Conservation (phyloP, 176 grass and related monocot species). For the Musa schizocarpa region DNA sequence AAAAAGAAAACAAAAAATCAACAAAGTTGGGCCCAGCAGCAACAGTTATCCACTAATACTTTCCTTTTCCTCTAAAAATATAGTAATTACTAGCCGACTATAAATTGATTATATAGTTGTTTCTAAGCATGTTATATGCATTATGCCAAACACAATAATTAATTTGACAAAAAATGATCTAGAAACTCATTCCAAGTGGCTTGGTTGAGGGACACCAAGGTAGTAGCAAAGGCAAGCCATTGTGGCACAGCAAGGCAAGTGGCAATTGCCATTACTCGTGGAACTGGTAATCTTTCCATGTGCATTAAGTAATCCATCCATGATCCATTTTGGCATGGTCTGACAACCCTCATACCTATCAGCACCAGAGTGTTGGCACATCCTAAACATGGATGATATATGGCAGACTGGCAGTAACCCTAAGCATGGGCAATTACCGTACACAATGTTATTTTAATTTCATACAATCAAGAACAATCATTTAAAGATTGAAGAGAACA, state of each 20-base stretch:
- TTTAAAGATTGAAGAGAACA: neutral
- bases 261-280: neutral
- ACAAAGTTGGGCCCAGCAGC: no score
- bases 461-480: neutral
- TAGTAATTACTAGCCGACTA: no score
- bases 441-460: neutral
- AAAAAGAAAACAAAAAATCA: no score
- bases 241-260: neutral
- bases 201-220: neutral
- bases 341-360: neutral
- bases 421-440: neutral
- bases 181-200: neutral
- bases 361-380: neutral
- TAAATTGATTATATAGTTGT: no score
- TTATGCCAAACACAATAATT: neutral
- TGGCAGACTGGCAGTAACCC: neutral
- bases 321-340: neutral
- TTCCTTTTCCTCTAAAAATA: no score
- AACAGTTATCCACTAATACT: no score
- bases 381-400: neutral
- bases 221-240: neutral
- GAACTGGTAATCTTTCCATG: neutral
- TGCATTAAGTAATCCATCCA: neutral
- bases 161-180: neutral
- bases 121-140: no score